These are phyloP conservation scores for Arthrobotrys entomopaga DNA, from an alignment of 2,329 filamentous ascomycete species.

Conservation along the genomic window DNA sequence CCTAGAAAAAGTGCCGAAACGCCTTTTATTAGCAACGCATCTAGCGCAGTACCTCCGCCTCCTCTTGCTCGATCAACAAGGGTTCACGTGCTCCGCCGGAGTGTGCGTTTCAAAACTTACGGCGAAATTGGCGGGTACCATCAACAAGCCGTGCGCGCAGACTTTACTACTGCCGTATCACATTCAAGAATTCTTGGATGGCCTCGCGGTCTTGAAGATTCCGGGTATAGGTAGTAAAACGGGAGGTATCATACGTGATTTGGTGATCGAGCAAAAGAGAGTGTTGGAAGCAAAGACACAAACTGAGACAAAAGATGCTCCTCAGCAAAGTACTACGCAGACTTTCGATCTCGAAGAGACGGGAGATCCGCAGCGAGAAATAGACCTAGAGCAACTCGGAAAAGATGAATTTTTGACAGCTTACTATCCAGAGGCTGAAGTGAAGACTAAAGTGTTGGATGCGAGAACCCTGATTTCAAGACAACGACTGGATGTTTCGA, in stretches of 20 bases:
- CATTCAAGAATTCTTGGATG: slow-evolving; percentile 76
- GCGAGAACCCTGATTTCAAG: slow-evolving; percentile 33
- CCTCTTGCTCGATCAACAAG: slow-evolving; percentile 77
- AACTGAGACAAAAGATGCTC: slow-evolving; percentile 59
- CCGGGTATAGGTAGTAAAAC: slow-evolving; percentile 86
- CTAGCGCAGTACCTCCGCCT: slow-evolving; percentile 78
- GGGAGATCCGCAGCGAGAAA: slow-evolving; percentile 28
- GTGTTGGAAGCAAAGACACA: slow-evolving; percentile 19
- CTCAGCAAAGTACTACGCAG: slow-evolving; percentile 60
- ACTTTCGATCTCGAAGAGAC: slow-evolving; percentile 67
- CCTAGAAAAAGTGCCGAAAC: slow-evolving; percentile 65
- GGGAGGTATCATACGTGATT: slow-evolving; percentile 73
- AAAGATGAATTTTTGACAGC: slow-evolving; percentile 48
- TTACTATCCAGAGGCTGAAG: slow-evolving; percentile 44
- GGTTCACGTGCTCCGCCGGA: slow-evolving; percentile 88
- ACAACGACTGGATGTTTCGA: slow-evolving; percentile 62
- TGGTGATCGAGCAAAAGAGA: slow-evolving; percentile 65
- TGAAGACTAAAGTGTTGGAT: slow-evolving; percentile 46
- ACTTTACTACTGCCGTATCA: slow-evolving; percentile 80
- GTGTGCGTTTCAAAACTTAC: slow-evolving; percentile 88
- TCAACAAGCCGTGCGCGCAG: slow-evolving; percentile 87
- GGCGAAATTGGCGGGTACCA: slow-evolving; percentile 82
- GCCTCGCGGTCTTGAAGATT: slow-evolving; percentile 79
- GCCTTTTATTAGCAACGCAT: slow-evolving; percentile 81
- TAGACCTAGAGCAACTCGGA: slow-evolving; percentile 16